Conservation (phyloP, 164 flowering plant species). For the Tetracentron sinense region DNA sequence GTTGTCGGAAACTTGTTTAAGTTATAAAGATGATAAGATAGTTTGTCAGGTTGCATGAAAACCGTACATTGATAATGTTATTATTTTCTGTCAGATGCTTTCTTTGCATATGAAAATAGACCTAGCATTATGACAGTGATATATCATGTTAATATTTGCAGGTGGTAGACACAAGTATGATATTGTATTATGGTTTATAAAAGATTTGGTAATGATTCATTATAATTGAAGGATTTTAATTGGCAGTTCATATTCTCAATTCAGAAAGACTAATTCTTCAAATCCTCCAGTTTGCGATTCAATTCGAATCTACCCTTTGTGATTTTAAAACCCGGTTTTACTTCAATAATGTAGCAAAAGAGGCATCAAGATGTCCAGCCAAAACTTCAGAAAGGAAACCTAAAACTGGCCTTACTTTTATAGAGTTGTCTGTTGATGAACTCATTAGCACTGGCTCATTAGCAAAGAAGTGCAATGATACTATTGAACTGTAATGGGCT, state of each 20-base stretch:
- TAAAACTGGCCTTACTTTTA: conserved; percentile 51
- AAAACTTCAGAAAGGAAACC: neutral
- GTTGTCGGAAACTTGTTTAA: too few species aligned
- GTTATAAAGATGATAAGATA: too few species aligned
- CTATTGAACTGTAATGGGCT: conserved; percentile 82
- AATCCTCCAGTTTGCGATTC: too few species aligned
- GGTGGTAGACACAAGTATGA: neutral
- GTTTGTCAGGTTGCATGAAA: too few species aligned
- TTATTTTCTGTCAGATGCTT: neutral
- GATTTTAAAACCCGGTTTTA: too few species aligned
- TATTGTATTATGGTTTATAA: neutral
- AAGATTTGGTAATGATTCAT: neutral
- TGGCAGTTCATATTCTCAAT: neutral
- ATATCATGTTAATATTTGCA: too few species aligned
- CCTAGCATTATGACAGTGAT: too few species aligned
- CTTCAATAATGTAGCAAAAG: neutral
- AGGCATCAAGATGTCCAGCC: neutral
- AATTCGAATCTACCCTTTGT: too few species aligned
- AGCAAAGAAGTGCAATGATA: conserved; percentile 84
- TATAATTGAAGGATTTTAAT: neutral
- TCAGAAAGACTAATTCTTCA: too few species aligned
- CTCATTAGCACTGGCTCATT: conserved; percentile 98
- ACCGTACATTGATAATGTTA: too few species aligned
- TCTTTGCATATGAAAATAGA: neutral
- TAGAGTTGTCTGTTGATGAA: conserved; percentile 84